Evolutionary conservation across 768 basidiomycete genomes (phyloP).

Genomic region (Hygrophoropsis aurantiaca): DNA sequence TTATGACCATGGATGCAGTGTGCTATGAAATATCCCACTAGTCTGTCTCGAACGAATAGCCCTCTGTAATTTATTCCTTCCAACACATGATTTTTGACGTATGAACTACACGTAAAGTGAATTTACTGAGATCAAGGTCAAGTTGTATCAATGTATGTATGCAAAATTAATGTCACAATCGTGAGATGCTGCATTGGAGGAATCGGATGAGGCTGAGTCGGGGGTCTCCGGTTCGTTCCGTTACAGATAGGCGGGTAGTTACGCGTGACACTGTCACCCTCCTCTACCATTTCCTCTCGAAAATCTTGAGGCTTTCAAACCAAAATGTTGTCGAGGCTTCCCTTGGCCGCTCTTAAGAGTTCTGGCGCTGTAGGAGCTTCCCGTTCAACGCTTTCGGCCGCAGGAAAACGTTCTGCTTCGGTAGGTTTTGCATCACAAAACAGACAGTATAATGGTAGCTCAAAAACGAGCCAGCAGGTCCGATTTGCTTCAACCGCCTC

Average conservation of each 20-base stretch:
- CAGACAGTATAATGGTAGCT: slow-evolving; percentile 18
- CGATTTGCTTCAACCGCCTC: slow-evolving; percentile 73
- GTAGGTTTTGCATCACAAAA: slow-evolving; percentile 37
- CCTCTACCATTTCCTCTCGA: slow-evolving; percentile 38
- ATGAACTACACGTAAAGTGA: no score
- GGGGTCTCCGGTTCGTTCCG: slow-evolving; percentile 52
- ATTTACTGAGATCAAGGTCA: no score
- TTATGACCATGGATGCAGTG: no score
- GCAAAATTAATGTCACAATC: no score
- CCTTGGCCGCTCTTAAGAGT: slow-evolving; percentile 68
- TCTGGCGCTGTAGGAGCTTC: slow-evolving; percentile 47
- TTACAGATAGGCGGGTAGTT: slow-evolving; percentile 26
- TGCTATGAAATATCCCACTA: no score
- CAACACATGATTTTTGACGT: no score
- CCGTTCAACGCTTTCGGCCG: slow-evolving; percentile 41
- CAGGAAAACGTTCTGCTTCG: slow-evolving; percentile 46
- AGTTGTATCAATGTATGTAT: no score
- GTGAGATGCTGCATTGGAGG: slow-evolving; percentile 3
- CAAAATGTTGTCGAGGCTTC: slow-evolving; percentile 85
- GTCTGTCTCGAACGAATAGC: no score
- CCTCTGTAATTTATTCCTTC: no score
- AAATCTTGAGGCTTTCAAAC: slow-evolving; percentile 39
- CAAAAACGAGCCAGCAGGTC: slow-evolving; percentile 41
- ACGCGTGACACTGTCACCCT: slow-evolving; percentile 44
- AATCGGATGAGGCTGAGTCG: slow-evolving; percentile 14